phyloP scores from a whole-genome alignment of 345 rosid genomes.

The Excoecaria agallocha region DNA sequence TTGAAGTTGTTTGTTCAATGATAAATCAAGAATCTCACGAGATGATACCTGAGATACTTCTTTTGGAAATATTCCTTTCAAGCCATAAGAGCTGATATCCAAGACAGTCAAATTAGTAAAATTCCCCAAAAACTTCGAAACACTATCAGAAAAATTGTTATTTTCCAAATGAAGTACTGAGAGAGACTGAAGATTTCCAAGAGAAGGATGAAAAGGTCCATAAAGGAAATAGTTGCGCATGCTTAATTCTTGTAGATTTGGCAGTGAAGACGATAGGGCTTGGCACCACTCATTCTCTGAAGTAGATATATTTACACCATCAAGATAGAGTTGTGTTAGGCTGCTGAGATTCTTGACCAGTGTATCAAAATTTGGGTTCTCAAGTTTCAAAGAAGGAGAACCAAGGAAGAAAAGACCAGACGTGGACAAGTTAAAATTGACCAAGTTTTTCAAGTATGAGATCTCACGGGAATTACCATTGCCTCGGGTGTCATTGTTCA shows the following conservation, averaged over 20 bases:
- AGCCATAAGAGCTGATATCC: slow-evolving; percentile 1
- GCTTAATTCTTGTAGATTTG: slow-evolving; percentile 38
- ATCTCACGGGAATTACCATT: no score
- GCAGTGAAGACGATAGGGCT: slow-evolving; percentile 30
- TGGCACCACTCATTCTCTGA: slow-evolving; percentile 26
- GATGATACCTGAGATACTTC: slow-evolving; percentile 20
- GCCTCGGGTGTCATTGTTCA: no score
- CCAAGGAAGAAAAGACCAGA: neutral
- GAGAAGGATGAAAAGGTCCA: slow-evolving; percentile 30
- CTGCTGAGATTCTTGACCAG: no score
- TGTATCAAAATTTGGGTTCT: slow-evolving; percentile 30
- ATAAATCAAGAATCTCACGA: slow-evolving; percentile 33
- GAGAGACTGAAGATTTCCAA: slow-evolving; percentile 16
- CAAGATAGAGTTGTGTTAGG: slow-evolving; percentile 30
- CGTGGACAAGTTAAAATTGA: slow-evolving; percentile 41
- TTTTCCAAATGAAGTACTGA: slow-evolving; percentile 4
- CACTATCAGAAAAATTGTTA: slow-evolving; percentile 20
- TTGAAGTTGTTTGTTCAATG: slow-evolving; percentile 13
- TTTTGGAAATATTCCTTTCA: slow-evolving; percentile 33
- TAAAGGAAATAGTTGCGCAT: slow-evolving; percentile 33
- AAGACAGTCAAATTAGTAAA: slow-evolving; percentile 21
- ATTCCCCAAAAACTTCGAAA: slow-evolving; percentile 28
- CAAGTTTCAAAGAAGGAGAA: slow-evolving; percentile 10
- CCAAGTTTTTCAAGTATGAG: slow-evolving; percentile 36
- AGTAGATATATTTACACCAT: slow-evolving; percentile 37